A percentile compares a stretch with the other conserved stretches of the same genome.
phyloP scores from a whole-genome alignment of 352 stramenopile species.

The Globisporangium splendens region DNA sequence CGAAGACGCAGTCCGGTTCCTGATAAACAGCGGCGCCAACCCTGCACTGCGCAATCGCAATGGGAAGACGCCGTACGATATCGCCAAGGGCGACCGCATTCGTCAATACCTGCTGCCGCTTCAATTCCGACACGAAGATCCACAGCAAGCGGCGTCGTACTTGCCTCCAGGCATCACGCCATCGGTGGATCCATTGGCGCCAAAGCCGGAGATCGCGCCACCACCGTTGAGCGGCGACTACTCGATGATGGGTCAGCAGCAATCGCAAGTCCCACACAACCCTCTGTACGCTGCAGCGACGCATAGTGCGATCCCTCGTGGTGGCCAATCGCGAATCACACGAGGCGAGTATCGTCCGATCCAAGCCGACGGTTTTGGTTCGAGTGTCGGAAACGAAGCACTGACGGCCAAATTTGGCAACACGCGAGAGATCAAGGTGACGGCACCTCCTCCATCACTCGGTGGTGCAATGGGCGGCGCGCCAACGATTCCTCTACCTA shows the following conservation, averaged over 20 bases:
- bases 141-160: constrained; percentile 46
- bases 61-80: constrained; percentile 77
- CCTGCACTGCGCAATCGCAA: constrained; percentile 76
- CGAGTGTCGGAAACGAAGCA: constrained; percentile 85
- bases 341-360: constrained; percentile 80
- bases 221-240: constrained; percentile 63
- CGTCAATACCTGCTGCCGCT: constrained; percentile 83
- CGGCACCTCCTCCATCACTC: constrained; percentile 56
- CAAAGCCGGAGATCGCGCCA: constrained; percentile 57
- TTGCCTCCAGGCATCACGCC: constrained; percentile 76
- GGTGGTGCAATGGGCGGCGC: constrained; percentile 10
- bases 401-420: constrained; percentile 90
- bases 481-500: constrained; percentile 10
- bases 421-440: constrained; percentile 75
- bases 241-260: constrained; percentile 17
- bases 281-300: constrained; percentile 74
- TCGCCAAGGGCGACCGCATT: constrained; percentile 81
- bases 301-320: constrained; percentile 76
- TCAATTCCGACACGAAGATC: constrained; percentile 87
- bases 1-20: constrained; percentile 67
- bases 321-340: constrained; percentile 45
- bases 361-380: constrained; percentile 86
- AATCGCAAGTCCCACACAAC: constrained; percentile 32
- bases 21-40: constrained; percentile 72
- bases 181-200: constrained; percentile 60